These are phyloP conservation scores for Candida tropicalis DNA, from an alignment of 1,139 yeast genomes.

Conservation along the genomic window DNA sequence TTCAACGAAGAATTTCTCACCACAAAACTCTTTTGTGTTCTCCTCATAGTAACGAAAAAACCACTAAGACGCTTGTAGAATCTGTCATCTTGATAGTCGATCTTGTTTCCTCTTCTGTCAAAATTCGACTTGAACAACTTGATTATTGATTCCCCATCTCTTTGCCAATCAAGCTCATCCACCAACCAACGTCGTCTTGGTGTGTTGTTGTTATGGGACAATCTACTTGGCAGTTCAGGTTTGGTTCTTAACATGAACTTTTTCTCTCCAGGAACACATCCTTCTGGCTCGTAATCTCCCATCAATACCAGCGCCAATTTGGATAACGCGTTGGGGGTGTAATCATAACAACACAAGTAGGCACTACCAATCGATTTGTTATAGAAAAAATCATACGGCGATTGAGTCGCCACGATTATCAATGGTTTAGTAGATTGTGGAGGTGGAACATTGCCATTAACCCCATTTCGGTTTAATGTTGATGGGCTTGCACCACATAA, in stretches of 20 bases:
- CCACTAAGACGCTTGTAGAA: constrained; percentile 36
- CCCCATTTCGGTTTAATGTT: constrained; percentile 24
- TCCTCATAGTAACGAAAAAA: constrained; percentile 30
- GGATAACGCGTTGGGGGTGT: constrained; percentile 53
- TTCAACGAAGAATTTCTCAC: constrained; percentile 62
- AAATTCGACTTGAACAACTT: constrained; percentile 41
- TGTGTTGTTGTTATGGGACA: constrained; percentile 15
- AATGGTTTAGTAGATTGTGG: constrained; percentile 50
- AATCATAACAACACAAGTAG: constrained; percentile 64
- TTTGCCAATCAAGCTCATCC: constrained; percentile 53
- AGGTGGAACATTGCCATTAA: constrained; percentile 19
- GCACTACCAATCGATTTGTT: constrained; percentile 59
- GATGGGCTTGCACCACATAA: constrained; percentile 55
- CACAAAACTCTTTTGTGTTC: constrained; percentile 53
- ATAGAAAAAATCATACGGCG: constrained; percentile 65
- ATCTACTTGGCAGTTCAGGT: constrained; percentile 19
- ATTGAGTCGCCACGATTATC: constrained; percentile 62
- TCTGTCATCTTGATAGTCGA: constrained; percentile 30
- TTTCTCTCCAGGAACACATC: constrained; percentile 60
- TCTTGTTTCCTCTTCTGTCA: constrained; percentile 16
- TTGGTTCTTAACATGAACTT: constrained; percentile 34
- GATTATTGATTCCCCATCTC: constrained; percentile 56
- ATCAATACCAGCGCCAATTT: constrained; percentile 55
- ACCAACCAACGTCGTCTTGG: constrained; percentile 61
- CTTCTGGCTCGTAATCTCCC: constrained; percentile 56